A percentile compares a stretch with the other conserved stretches of the same genome.
Conservation (phyloP, 2,329 filamentous ascomycete genomes). For the Chaetomium strumarium region DNA sequence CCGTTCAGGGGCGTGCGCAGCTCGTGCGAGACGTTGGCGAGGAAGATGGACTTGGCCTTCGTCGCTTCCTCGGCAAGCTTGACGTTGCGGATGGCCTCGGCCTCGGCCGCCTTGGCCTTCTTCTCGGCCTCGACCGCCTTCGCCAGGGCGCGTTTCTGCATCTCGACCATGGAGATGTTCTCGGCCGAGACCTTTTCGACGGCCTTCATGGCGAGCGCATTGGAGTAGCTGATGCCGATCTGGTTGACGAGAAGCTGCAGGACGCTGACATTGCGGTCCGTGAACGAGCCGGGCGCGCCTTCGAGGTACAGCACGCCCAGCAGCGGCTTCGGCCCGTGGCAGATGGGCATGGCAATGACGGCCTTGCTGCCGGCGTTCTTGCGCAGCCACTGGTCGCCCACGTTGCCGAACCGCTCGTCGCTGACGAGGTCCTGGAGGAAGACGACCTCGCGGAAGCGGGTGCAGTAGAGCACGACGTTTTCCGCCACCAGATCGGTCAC, state of each 20-base stretch:
- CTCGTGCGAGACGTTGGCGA: conserved; percentile 76
- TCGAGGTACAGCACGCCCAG: conserved; percentile 73
- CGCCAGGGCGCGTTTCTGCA: conserved; percentile 67
- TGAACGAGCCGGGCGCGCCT: conserved; percentile 68
- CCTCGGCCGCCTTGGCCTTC: conserved; percentile 71
- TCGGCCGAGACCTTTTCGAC: conserved; percentile 72
- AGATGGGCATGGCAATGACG: conserved; percentile 74
- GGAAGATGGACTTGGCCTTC: conserved; percentile 76
- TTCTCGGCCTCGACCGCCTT: conserved; percentile 68
- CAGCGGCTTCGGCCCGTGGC: conserved; percentile 63
- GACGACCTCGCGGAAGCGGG: conserved; percentile 68
- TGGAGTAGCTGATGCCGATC: conserved; percentile 66
- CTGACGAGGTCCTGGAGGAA: conserved; percentile 68
- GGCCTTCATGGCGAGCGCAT: conserved; percentile 61
- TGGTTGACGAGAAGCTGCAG: conserved; percentile 70
- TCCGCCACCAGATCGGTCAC: conserved; percentile 65
- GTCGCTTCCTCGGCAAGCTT: conserved; percentile 78
- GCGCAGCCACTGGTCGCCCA: conserved; percentile 61
- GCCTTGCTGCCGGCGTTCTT: conserved; percentile 65
- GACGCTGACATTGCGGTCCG: conserved; percentile 63
- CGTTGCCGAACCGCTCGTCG: conserved; percentile 74
- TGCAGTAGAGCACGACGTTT: conserved; percentile 70
- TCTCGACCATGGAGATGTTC: conserved; percentile 70
- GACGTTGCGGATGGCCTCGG: conserved; percentile 71
- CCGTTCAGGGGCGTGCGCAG: conserved; percentile 78